Evolutionary conservation across 1,284 basidiomycete genomes (phyloP).

Genomic region (Sanghuangporus baumii): DNA sequence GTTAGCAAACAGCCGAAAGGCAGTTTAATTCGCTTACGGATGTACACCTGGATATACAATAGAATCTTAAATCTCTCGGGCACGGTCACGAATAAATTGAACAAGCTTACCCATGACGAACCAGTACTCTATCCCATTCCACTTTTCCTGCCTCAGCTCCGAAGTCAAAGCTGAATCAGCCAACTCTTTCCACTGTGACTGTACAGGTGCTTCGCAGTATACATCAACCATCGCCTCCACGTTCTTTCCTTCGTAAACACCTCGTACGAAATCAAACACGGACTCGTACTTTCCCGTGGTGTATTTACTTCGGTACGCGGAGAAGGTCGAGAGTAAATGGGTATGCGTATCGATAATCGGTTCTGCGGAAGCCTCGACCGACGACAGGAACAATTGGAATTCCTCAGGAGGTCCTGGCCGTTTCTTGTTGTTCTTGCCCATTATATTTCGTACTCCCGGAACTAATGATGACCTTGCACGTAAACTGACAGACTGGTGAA

Average conservation of each 20-base stretch:
- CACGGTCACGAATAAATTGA: constrained; percentile 15
- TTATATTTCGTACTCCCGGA: constrained; percentile 11
- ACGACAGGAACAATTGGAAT: constrained; percentile 25
- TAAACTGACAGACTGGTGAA: neutral
- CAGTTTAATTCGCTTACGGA: constrained; percentile 43
- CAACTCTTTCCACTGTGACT: constrained; percentile 55
- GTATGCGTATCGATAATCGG: constrained; percentile 78
- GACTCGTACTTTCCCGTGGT: constrained; percentile 43
- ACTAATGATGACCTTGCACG: neutral
- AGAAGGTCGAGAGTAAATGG: constrained; percentile 66
- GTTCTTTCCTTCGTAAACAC: constrained; percentile 48
- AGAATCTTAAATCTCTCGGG: neutral
- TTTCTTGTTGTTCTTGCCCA: constrained; percentile 34
- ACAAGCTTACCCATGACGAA: constrained; percentile 61
- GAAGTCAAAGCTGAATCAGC: constrained; percentile 62
- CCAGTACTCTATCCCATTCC: constrained; percentile 67
- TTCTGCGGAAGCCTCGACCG: constrained; percentile 21
- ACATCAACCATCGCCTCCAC: constrained; percentile 72
- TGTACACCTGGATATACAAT: constrained; percentile 49
- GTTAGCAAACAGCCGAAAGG: neutral
- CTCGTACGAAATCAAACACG: constrained; percentile 60
- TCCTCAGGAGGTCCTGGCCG: constrained; percentile 25
- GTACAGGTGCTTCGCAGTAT: constrained; percentile 75
- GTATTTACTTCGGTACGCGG: constrained; percentile 54
- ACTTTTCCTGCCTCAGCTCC: constrained; percentile 42